phyloP scores from a whole-genome alignment of 495 filamentous ascomycete genomes.

The Tetracladium setigerum region DNA sequence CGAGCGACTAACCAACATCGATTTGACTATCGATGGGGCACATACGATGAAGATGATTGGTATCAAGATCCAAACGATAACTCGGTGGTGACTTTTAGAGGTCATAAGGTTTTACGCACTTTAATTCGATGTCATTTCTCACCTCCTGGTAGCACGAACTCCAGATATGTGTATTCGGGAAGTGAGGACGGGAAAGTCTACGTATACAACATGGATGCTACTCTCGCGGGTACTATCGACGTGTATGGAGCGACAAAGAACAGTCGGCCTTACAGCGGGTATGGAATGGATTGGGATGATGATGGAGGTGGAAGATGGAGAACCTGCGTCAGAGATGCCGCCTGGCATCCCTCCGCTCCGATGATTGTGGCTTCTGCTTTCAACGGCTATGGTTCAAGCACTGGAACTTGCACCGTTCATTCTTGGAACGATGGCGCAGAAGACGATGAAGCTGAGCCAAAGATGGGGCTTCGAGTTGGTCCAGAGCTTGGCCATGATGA shows the following conservation, averaged over 20 bases:
- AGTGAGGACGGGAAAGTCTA: slow-evolving; percentile 83
- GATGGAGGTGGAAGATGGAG: slow-evolving; percentile 41
- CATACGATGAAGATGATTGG: slow-evolving; percentile 62
- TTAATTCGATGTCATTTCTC: slow-evolving; percentile 95
- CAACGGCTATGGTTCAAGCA: slow-evolving; percentile 59
- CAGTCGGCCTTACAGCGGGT: slow-evolving; percentile 7
- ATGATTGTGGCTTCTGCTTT: slow-evolving; percentile 74
- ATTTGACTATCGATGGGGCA: slow-evolving; percentile 81
- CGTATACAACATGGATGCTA: slow-evolving; percentile 92
- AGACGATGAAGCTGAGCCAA: slow-evolving; percentile 54
- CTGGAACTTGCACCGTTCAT: slow-evolving; percentile 61
- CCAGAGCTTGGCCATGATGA: slow-evolving; percentile 29
- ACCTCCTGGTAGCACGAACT: slow-evolving; percentile 79
- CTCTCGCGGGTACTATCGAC: slow-evolving; percentile 71
- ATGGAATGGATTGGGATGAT: slow-evolving; percentile 24
- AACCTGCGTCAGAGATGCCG: slow-evolving; percentile 85
- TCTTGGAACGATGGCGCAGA: slow-evolving; percentile 56
- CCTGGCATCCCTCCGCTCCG: slow-evolving; percentile 90
- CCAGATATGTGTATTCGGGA: slow-evolving; percentile 87
- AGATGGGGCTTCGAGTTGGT: slow-evolving; percentile 40
- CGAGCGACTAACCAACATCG: slow-evolving; percentile 43
- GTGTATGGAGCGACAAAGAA: slow-evolving; percentile 56
- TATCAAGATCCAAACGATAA: slow-evolving; percentile 78
- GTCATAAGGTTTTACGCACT: slow-evolving; percentile 80
- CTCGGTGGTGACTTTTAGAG: slow-evolving; percentile 86